Base-by-base conservation (phyloP, 2,329 filamentous ascomycete genomes). In the Canariomyces notabilis region DNA sequence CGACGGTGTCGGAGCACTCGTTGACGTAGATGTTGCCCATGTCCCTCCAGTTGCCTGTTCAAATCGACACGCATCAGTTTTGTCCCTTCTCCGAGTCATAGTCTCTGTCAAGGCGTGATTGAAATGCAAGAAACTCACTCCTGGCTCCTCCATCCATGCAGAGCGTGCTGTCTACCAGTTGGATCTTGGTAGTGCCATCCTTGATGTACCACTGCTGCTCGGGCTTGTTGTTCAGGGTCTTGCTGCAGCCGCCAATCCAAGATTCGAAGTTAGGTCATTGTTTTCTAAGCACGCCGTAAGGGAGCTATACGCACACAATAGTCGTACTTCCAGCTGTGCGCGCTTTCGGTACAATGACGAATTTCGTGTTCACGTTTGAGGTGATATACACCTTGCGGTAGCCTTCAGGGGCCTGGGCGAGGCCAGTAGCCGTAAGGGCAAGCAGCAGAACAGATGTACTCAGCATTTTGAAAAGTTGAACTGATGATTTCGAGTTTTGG, bases 121-220 rank as follows among this genome's bases (percentile, higher is more conserved):
- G 23, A 29, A 6, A 15, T 15, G 33, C 12, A 3, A 23, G 7
- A 16, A 14, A 21, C 57, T 51, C 29, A 61, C 61, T 45, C 52
- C 65, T 55, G 5, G 61, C 60, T 6, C 68, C 68, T 4, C 61
- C 68, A 41, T 71, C 68, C 16, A 71, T 42, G 47, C 67, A 71
- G n/a, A 69, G 61, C 5, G 58, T 64, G n/a, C 61, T 66, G 44
- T 57, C 54, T 0, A 61, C 65, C 18, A 68, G 57, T 52, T 68
- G 65, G 50, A 71, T 65, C 51, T 61, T 65, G 37, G 60, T 62
- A 29, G 49, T 51, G 46, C 63, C 64, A 18, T 53, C 50, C 51
- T 63, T 62, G 54, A 71, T 46, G 43, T 66, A 67, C 68, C 68
- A 71, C 46, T 69, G 66, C 53, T 71, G 68, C 49, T 67, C 66